These are phyloP conservation scores for Xylariaceae sp. DNA, from an alignment of 2,329 filamentous ascomycete species.

Conservation along the genomic window DNA sequence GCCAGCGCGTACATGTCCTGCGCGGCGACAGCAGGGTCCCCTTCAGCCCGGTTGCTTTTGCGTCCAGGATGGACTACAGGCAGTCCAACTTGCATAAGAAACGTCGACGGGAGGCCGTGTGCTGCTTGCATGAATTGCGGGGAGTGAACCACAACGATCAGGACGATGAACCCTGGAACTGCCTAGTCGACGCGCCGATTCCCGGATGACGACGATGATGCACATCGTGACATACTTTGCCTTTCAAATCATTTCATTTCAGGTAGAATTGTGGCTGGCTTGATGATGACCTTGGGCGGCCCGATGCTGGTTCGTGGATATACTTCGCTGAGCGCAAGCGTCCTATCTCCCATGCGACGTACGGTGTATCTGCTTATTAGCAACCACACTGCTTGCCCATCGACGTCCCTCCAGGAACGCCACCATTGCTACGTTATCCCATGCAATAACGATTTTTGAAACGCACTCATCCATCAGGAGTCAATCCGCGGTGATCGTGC, in stretches of 20 bases:
- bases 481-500: constrained; percentile 19
- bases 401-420: constrained; percentile 13
- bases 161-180: constrained; percentile 17
- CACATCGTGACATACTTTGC: neutral
- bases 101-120: constrained; percentile 28
- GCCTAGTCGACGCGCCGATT: constrained; percentile 12
- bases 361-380: constrained; percentile 15
- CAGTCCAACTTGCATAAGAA: constrained; percentile 16
- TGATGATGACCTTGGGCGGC: neutral
- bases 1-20: too few relatives aligned
- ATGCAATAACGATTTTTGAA: constrained; percentile 10
- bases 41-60: constrained; percentile 20
- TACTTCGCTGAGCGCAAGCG: constrained; percentile 18
- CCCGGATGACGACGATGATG: constrained; percentile 7
- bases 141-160: constrained; percentile 24
- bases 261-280: constrained; percentile 11
- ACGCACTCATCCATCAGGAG: constrained; percentile 13
- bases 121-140: constrained; percentile 32
- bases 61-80: constrained; percentile 13
- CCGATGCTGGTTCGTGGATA: neutral
- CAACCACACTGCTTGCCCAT: constrained; percentile 12
- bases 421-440: constrained; percentile 15
- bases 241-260: neutral
- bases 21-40: constrained; percentile 14
- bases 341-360: constrained; percentile 8